Evolutionary conservation across 805 yeast genomes (phyloP), one percentile per base, ranked within the genome.

Genomic region (Teunomyces panamensis): DNA sequence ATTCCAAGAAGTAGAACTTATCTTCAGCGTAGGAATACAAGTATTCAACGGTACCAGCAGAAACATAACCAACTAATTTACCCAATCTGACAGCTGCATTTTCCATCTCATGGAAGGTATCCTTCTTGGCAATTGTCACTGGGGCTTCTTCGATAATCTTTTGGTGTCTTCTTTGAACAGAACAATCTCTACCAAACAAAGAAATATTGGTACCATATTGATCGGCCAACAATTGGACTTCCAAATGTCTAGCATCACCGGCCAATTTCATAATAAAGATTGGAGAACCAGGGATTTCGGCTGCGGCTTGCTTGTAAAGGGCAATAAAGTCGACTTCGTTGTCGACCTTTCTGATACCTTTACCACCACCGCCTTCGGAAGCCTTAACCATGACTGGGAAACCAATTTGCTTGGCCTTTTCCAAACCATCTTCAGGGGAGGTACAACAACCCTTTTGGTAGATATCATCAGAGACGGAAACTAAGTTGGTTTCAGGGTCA

Each of bases 291-390:
- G 99, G 99, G 46, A 94, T 92, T 75, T 94, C 99, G 59, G 87
- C 87, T 45, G 96, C 89, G 41, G 97, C 99, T 75, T 94, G 99
- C 57, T 84, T 83, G 67, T 92, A 94, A 53, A 87, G 71, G 26
- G 88, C 53, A 36, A 77, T 62, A 56, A 94, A 94, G 60, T 90
- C 87, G 54, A 82, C 84, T 68, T 87, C 96, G 53, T 77, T 66
- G 48, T 88, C 96, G 55, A 90, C 98, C 72, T 90, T 90, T 77
- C 99, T 86, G 69, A 94, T 94, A 81, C 99, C 99, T 74, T 94
- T 94, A 78, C 99, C 99, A 75, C 99, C 99, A 72, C 99, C 99
- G 78, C 99, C 99, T 83, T 94, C 99, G 49, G 97, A 90, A 43
- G 99, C 99, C 72, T 94, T 94, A 65, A 94, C 84, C 99, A 94